phyloP scores from a whole-genome alignment of 495 filamentous ascomycete species.

The Glutinoglossum americanum region DNA sequence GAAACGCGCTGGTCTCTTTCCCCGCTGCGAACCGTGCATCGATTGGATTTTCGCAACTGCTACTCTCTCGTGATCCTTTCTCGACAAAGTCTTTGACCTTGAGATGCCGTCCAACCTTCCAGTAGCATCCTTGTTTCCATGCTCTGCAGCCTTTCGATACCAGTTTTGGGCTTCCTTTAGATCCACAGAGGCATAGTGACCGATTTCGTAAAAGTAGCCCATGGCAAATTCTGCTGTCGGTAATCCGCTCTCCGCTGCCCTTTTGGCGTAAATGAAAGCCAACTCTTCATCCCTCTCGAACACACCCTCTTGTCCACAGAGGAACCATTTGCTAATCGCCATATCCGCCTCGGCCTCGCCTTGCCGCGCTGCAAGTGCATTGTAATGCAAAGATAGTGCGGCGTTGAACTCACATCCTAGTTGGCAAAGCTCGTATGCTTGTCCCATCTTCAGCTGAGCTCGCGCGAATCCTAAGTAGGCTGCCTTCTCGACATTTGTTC shows the following conservation, averaged over 20 bases:
- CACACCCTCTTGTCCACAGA: conserved; percentile 76
- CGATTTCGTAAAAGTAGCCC: conserved; percentile 95
- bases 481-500: conserved; percentile 85
- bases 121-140: conserved; percentile 79
- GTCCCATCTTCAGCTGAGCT: conserved; percentile 92
- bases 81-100: conserved; percentile 66
- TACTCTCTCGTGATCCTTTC: conserved; percentile 79
- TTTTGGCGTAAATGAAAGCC: conserved; percentile 74
- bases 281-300: conserved; percentile 91
- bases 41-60: conserved; percentile 83
- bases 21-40: conserved; percentile 68
- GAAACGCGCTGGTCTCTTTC: conserved; percentile 44
- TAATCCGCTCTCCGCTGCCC: conserved; percentile 59
- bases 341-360: conserved; percentile 81
- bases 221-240: conserved; percentile 89
- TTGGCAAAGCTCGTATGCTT: conserved; percentile 83
- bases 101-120: conserved; percentile 66
- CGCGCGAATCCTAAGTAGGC: conserved; percentile 93
- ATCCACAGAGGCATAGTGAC: conserved; percentile 64
- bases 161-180: conserved; percentile 66
- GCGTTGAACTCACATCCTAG: conserved; percentile 91
- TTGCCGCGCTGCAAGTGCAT: conserved; percentile 77
- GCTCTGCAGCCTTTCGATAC: conserved; percentile 77
- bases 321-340: conserved; percentile 96
- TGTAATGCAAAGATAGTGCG: conserved; percentile 80